Conservation (phyloP, 75 land plant species). For the Cryptomeria japonica region DNA sequence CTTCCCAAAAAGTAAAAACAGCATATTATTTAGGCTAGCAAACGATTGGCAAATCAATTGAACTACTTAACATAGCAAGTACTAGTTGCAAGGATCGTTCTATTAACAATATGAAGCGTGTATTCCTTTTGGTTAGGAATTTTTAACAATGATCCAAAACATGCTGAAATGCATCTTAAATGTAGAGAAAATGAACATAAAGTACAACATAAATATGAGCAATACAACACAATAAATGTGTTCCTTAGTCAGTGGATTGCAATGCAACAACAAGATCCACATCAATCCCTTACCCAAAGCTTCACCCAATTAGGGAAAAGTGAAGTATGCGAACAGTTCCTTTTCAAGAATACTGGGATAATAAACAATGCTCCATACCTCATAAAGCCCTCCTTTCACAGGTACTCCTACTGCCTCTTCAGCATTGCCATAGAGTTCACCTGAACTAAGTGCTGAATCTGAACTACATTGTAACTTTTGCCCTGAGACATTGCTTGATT, state of each 20-base stretch:
- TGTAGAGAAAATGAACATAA: neutral
- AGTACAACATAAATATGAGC: neutral
- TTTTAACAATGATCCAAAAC: neutral
- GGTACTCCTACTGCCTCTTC: constrained; percentile 94
- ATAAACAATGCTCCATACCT: constrained; percentile 46
- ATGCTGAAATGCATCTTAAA: neutral
- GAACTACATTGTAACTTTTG: neutral
- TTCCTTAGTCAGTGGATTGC: neutral
- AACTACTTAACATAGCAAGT: neutral
- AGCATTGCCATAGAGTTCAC: constrained; percentile 24
- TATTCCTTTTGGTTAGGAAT: neutral
- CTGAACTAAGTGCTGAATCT: constrained; percentile 12
- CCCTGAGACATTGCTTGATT: neutral
- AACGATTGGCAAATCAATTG: neutral
- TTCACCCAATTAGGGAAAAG: neutral
- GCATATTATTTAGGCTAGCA: no score
- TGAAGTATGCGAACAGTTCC: neutral
- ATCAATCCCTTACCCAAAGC: neutral
- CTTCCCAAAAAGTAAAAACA: neutral
- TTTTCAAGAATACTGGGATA: neutral
- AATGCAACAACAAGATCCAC: neutral
- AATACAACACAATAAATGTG: neutral
- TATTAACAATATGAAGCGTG: neutral
- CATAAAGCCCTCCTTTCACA: constrained; percentile 98
- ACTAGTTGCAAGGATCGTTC: neutral